Evolutionary conservation across 2,329 filamentous ascomycete species (phyloP).

Genomic region (Fusarium subglutinans): DNA sequence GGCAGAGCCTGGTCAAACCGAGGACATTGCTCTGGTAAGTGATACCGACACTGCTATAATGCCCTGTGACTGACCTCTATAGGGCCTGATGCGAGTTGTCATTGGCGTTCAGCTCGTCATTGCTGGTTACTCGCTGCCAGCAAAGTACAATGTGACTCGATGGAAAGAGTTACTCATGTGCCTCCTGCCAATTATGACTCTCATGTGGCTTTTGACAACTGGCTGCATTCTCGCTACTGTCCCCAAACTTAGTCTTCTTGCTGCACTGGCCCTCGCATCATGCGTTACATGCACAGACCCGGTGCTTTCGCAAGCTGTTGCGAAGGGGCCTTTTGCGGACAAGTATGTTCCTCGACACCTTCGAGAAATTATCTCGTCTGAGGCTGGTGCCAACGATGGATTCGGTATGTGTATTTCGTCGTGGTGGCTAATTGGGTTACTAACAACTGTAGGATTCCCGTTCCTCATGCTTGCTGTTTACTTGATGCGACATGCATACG

Average conservation of each 20-base stretch:
- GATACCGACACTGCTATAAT: neutral
- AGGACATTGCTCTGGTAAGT: constrained; percentile 52
- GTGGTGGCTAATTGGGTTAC: rapidly evolving
- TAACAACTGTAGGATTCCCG: constrained; percentile 52
- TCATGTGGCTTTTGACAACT: constrained; percentile 69
- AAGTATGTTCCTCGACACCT: constrained; percentile 67
- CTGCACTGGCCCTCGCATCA: constrained; percentile 66
- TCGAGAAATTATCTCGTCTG: constrained; percentile 69
- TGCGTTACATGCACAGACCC: constrained; percentile 67
- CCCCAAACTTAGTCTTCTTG: constrained; percentile 62
- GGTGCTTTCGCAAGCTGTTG: constrained; percentile 40
- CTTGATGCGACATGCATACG: constrained; percentile 13
- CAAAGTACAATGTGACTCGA: constrained; percentile 60
- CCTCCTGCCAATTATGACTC: constrained; percentile 67
- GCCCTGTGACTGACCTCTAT: neutral
- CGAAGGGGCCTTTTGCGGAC: constrained; percentile 56
- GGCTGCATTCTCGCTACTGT: constrained; percentile 64
- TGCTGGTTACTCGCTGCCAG: constrained; percentile 69
- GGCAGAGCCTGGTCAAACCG: constrained; percentile 43
- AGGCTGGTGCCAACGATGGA: constrained; percentile 70
- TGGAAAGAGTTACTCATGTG: constrained; percentile 65
- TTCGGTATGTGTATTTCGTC: constrained; percentile 52
- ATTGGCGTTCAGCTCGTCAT: constrained; percentile 72
- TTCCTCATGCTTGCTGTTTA: constrained; percentile 58
- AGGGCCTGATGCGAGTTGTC: constrained; percentile 65